Conservation (phyloP, 371 early-diverging fungal genomes). For the Rhizopus delemar region DNA sequence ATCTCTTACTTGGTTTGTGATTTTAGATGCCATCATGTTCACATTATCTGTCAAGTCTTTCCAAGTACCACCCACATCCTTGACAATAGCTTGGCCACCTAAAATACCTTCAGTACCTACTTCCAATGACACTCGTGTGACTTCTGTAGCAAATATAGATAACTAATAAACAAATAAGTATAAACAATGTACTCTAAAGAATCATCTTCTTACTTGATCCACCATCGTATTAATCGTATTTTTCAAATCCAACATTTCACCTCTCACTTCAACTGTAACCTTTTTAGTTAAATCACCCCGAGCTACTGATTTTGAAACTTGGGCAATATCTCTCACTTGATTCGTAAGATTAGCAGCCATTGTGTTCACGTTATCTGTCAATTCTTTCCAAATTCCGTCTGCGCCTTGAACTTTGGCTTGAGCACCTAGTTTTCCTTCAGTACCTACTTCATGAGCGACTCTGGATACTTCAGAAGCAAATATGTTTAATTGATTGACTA, state of each 20-base stretch:
- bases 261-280: conserved; percentile 50
- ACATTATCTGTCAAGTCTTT: conserved; percentile 63
- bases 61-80: conserved; percentile 53
- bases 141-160: conserved; percentile 57
- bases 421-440: conserved; percentile 45
- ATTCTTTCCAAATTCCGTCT: conserved; percentile 63
- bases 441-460: conserved; percentile 49
- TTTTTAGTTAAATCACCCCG: conserved; percentile 54
- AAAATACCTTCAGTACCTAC: conserved; percentile 43
- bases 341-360: conserved; percentile 55
- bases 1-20: conserved; percentile 43
- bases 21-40: conserved; percentile 47
- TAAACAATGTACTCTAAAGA: not conserved
- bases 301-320: conserved; percentile 55
- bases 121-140: conserved; percentile 46
- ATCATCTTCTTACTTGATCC: conserved; percentile 41
- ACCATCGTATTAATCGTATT: conserved; percentile 63
- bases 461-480: conserved; percentile 52
- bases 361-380: conserved; percentile 62
- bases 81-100: conserved; percentile 57
- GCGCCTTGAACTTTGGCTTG: conserved; percentile 46
- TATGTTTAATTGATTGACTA: conserved; percentile 44
- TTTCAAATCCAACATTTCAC: conserved; percentile 62
- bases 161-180: conserved; percentile 12
- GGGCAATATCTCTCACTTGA: conserved; percentile 58